Evolutionary conservation across 176 grass and related monocot genomes (phyloP).

Genomic region (Stipa capillata): DNA sequence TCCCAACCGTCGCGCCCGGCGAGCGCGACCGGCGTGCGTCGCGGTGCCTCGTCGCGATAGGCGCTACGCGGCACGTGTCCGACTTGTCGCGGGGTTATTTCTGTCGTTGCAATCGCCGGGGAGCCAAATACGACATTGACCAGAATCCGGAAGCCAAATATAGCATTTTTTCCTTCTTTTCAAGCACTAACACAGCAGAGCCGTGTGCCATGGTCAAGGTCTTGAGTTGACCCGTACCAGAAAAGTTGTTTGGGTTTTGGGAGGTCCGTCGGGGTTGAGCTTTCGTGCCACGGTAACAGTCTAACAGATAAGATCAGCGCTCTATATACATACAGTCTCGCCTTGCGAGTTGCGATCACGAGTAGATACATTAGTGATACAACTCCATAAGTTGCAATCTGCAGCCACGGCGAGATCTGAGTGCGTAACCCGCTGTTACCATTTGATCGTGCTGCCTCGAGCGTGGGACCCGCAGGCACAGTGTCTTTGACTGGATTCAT

Average conservation of each 20-base stretch:
- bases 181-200: neutral
- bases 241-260: neutral
- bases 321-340: neutral
- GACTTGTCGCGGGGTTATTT: too few species aligned
- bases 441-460: neutral
- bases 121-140: too few species aligned
- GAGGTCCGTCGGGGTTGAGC: neutral
- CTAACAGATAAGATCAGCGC: neutral
- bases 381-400: too few species aligned
- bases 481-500: slow-evolving; percentile 25
- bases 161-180: too few species aligned
- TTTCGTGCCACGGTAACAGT: neutral
- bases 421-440: neutral
- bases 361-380: too few species aligned
- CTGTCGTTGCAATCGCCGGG: too few species aligned
- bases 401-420: neutral
- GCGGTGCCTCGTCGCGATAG: too few species aligned
- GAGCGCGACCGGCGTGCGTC: too few species aligned
- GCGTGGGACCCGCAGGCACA: neutral
- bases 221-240: neutral
- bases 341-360: neutral
- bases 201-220: neutral
- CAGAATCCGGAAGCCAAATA: too few species aligned
- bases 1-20: too few species aligned
- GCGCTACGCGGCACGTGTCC: too few species aligned